Base-by-base conservation (phyloP, 2,329 filamentous ascomycete genomes). In the Aplosporella prunicola region DNA sequence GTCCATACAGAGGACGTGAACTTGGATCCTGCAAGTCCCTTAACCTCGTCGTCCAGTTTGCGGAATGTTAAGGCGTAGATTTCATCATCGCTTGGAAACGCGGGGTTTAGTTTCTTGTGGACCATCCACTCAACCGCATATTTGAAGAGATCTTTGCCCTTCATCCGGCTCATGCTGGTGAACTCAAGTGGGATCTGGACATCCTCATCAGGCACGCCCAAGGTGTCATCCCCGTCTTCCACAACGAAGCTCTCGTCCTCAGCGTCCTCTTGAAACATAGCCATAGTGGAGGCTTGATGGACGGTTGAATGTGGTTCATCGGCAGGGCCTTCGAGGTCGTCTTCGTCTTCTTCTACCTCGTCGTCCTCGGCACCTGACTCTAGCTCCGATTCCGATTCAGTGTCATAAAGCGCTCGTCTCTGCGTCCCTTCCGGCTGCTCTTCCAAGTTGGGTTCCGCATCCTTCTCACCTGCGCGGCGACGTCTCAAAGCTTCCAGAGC, bases 121-220 rank as follows among this genome's bases (percentile, higher is more conserved):
- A 89, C 78, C 60, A 88, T 80, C 82, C 82, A 89, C 52, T 86
- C 81, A 2, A 89, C 67, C 0, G 76, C 80, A 48, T 79, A 76
- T 32, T 72, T 74, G 62, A 89, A 89, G 33, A 87, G 74, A 25
- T 84, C 77, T 45, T 77, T 78, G 0, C 79, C 63, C 34, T 80
- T 80, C 47, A 78, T 78, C 44, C 78, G 76, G 0, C 75, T 71
- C 40, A 80, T 70, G 3, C 69, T 61, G 1, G 78, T 82, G 54
- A 85, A 86, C 47, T 81, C 65, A 1, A 88, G 64, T 0, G 83
- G 83, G 2, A 85, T 74, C 3, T 67, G 66, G 9, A 66, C 53
- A 8, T 68, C 61, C 1, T 73, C 74, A 1, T 76, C 76, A 0
- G 82, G 55, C 20, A 58, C 55, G 6, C 67, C 71, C 5, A 71